Base-by-base conservation (phyloP, 371 early-diverging fungal species). In the Syncephalastrum monosporum region DNA sequence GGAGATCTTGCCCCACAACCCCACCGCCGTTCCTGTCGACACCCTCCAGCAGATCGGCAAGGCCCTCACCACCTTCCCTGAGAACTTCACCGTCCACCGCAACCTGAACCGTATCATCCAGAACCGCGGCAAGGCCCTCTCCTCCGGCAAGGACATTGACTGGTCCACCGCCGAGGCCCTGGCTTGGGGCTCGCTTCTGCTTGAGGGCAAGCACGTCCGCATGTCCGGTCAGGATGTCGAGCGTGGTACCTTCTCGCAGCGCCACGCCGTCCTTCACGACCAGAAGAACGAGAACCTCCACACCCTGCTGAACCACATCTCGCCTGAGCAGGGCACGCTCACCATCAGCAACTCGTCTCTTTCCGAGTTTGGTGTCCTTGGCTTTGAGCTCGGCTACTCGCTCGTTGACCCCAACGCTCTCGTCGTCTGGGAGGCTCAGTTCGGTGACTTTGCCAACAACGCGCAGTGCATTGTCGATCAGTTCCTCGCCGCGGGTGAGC, bases 181-280 rank as follows among this genome's bases (percentile, higher is more conserved):
- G 71, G 94, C 98, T 8, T 94, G 94, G 72, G 98, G 97, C 42
- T 79, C 92, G 5, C 83, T 98, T 47, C 82, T 97, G 59, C 63
- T 87, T 19, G 96, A 97, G 69, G 90, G 92, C 63, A 90, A 88
- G 63, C 94, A 95, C 58, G 91, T 97, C 50, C 91, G 97, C 25
- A 72, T 95, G 16, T 88, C 91, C 55, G 97, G 97, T 46, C 98
- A 98, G 75, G 98, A 98, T 85, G 94, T 94, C 42, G 98, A 95
- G 73, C 92, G 98, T 75, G 97, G 98, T 59, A 98, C 98, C 25
- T 98, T 98, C 82, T 95, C 96, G 49, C 98, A 98, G 64, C 91
- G 98, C 62, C 97, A 98, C 68, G 91, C 95, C 23, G 87, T 97
- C 19, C 82, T 97, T 59, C 93, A 94, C 84, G 94, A 95, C 73